Evolutionary conservation across 768 basidiomycete genomes (phyloP), one percentile per base, ranked within the genome.

Genomic region (Mycena capillaripes): DNA sequence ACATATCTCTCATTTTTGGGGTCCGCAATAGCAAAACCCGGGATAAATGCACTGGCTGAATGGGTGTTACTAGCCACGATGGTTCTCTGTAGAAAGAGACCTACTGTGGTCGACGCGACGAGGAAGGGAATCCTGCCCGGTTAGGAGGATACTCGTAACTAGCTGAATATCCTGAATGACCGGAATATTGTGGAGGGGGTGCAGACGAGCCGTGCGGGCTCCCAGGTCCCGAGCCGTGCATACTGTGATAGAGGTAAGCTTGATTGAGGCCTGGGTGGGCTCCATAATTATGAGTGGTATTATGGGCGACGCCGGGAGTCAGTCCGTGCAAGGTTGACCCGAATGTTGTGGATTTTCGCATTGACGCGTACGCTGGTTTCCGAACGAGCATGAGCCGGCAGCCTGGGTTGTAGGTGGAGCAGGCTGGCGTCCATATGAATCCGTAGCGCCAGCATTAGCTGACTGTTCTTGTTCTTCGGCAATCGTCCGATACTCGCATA

Each of bases 1-100:
- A 27, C 23, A 23, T 14, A 50, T 36, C 9, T 16, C n/a, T 46
- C 19, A 63, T 48, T 8, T 14, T 16, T 32, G 12, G 19, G 34
- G 48, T 21, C 48, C 30, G 34, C 61, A 63, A 17, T 36, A 52
- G 32, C 61, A 63, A 8, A 46, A n/a, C 21, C 61, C 61, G 12
- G 61, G 61, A 17, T 29, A 63, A 48, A 48, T 34, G 48, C 61
- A 63, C 23, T 50, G 44, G 2, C 61, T 63, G n/a, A 21, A 32
- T 36, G 5, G 34, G 6, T 12, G 19, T 23, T n/a, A n/a, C n/a
- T n/a, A 14, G 23, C n/a, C n/a, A 58, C 16, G 19, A 4, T 32
- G 7, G 44, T 11, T n/a, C 23, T 32, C n/a, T 2, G n/a, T 48
- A 46, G 1, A 23, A 2, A 34, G 19, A 32, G 17, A 61, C 46